Conservation (phyloP, 306 rosid genomes). For the Gleditsia sinensis region DNA sequence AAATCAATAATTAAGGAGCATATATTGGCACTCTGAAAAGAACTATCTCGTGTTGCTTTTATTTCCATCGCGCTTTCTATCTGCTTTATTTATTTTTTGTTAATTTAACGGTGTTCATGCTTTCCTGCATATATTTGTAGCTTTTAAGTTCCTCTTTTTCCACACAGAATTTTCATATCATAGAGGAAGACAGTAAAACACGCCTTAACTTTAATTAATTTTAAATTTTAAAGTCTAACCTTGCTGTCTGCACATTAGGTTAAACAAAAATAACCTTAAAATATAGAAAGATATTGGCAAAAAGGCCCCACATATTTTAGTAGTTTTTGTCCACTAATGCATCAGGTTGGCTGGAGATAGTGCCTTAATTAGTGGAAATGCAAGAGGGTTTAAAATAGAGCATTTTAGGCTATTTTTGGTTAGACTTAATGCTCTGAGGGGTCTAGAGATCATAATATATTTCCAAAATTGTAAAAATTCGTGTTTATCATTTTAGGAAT, state of each 20-base stretch:
- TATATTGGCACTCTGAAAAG: constrained; percentile 4
- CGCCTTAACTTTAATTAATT: constrained; percentile 18
- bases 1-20: constrained; percentile 21
- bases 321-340: constrained; percentile 9
- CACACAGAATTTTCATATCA: not conserved
- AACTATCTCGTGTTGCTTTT: constrained; percentile 7
- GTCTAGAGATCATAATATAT: constrained; percentile 18
- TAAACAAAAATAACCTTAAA: not conserved
- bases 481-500: constrained; percentile 23
- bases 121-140: not conserved
- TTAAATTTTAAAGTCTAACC: not conserved
- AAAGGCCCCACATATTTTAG: not conserved
- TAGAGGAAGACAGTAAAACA: constrained; percentile 11
- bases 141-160: not conserved
- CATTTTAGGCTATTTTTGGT: constrained; percentile 21
- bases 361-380: constrained; percentile 8
- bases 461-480: constrained; percentile 29
- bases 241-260: not conserved
- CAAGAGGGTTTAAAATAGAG: not conserved
- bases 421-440: constrained; percentile 11
- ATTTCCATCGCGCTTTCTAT: constrained; percentile 20
- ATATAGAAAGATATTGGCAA: not conserved
- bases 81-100: not conserved
- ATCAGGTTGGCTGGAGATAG: not conserved
- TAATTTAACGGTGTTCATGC: constrained; percentile 10